phyloP scores from a whole-genome alignment of 2,329 filamentous ascomycete genomes.

The Dactylonectria estremocensis region DNA sequence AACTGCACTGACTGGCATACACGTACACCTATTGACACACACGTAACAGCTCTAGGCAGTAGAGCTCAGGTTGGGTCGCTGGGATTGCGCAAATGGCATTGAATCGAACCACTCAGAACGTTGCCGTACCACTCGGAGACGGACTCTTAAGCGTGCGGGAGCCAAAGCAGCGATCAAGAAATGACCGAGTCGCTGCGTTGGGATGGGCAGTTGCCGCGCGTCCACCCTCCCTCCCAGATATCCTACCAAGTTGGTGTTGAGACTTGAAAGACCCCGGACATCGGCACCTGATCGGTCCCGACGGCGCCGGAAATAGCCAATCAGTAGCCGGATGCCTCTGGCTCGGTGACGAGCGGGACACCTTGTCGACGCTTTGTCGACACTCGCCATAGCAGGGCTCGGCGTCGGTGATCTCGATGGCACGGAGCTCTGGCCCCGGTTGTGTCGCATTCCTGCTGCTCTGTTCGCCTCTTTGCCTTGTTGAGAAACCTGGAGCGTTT shows the following conservation, averaged over 20 bases:
- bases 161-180: conserved; percentile 1
- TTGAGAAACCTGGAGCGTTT: not conserved
- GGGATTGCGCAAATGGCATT: not conserved
- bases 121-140: conserved; percentile 26
- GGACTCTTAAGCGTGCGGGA: conserved; percentile 11
- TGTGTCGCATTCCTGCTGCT: too few species aligned
- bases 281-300: conserved; percentile 39
- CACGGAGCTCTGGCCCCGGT: not conserved
- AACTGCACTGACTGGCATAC: conserved; percentile 12
- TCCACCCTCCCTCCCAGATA: conserved; percentile 25
- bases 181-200: conserved; percentile 21
- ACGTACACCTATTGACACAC: not conserved
- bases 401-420: conserved; percentile 21
- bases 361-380: not conserved
- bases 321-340: conserved; percentile 7
- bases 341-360: conserved; percentile 31
- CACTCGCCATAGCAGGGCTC: conserved; percentile 18
- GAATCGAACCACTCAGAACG: conserved; percentile 43
- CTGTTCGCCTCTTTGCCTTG: conserved; percentile 6
- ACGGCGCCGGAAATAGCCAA: conserved; percentile 31
- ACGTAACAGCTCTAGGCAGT: conserved; percentile 42
- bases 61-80: conserved; percentile 30
- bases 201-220: conserved; percentile 43
- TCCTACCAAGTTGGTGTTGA: conserved; percentile 18
- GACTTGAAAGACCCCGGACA: conserved; percentile 20